phyloP scores from a whole-genome alignment of 2,329 filamentous ascomycete species.

The Annulohypoxylon truncatum region DNA sequence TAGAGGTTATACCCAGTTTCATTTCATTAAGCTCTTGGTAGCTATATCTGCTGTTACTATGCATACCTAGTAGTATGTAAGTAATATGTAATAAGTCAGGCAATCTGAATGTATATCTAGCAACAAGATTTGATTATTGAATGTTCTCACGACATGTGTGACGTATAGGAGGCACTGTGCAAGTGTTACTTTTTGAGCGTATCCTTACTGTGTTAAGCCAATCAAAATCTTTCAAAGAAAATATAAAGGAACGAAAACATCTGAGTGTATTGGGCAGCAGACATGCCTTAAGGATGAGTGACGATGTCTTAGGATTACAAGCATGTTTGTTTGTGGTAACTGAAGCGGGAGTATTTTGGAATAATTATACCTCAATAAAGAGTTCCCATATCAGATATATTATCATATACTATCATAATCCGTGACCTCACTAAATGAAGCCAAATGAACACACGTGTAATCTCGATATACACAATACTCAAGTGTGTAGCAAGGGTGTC shows the following conservation, averaged over 20 bases:
- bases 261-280: neutral
- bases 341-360: neutral
- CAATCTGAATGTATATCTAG: too few species aligned
- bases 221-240: neutral
- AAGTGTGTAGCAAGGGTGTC: conserved; percentile 46
- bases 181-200: neutral
- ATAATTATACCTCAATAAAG: neutral
- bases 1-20: neutral
- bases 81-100: too few species aligned
- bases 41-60: too few species aligned
- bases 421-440: neutral
- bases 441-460: neutral
- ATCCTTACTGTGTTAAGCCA: neutral
- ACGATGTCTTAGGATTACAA: neutral
- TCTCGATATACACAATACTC: neutral
- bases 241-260: neutral
- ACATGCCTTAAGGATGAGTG: neutral
- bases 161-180: neutral
- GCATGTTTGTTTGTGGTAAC: neutral
- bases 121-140: neutral
- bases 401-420: conserved; percentile 5
- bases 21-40: too few species aligned
- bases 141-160: too few species aligned
- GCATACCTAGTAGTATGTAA: too few species aligned
- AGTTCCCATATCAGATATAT: neutral